A percentile compares a stretch with the other conserved stretches of the same genome.
phyloP scores from a whole-genome alignment of 495 filamentous ascomycete species.

The Darksidea phi region DNA sequence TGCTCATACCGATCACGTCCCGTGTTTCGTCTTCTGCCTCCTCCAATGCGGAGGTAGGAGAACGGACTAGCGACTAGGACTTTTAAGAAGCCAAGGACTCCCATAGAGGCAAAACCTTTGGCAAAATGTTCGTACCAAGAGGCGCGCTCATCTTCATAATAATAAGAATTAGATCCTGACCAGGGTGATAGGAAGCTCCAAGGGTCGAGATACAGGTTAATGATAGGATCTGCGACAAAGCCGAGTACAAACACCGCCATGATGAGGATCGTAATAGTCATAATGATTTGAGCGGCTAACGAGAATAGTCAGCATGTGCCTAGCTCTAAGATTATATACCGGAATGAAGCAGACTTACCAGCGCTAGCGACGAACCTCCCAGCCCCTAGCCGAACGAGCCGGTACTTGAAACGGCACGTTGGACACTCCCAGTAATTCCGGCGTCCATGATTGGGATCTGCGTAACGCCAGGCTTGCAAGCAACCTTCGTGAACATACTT shows the following conservation, averaged over 20 bases:
- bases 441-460: conserved; percentile 63
- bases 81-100: conserved; percentile 81
- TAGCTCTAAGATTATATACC: not conserved
- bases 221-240: conserved; percentile 90
- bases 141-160: conserved; percentile 46
- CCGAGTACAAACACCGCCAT: conserved; percentile 74
- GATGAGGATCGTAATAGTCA: conserved; percentile 70
- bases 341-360: conserved; percentile 29
- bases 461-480: conserved; percentile 78
- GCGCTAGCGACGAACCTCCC: conserved; percentile 70
- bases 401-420: conserved; percentile 84
- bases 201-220: conserved; percentile 82
- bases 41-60: conserved; percentile 48
- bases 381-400: conserved; percentile 73
- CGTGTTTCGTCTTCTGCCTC: conserved; percentile 55
- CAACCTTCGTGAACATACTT: conserved; percentile 96
- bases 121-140: conserved; percentile 80
- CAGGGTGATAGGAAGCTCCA: conserved; percentile 51
- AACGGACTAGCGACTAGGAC: conserved; percentile 69
- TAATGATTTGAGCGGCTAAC: conserved; percentile 53
- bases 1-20: conserved; percentile 71
- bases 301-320: conserved; percentile 1
- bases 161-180: conserved; percentile 14
- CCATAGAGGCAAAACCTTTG: conserved; percentile 82
- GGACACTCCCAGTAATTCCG: conserved; percentile 83